Base-by-base conservation (phyloP, 208 protist genomes). In the Crithidia acanthocephali region DNA sequence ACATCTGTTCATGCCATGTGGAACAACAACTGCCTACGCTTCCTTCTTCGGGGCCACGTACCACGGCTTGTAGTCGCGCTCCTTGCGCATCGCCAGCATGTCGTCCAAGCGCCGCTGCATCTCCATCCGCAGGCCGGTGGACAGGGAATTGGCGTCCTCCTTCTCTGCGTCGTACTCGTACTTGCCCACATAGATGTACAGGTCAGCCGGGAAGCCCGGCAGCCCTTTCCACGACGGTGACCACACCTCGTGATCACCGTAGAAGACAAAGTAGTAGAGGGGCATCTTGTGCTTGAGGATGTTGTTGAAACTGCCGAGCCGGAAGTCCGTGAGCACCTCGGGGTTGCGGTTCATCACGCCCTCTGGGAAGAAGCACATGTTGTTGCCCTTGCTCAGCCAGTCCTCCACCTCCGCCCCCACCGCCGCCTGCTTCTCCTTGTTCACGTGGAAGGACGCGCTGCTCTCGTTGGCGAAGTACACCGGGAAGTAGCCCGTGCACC, bases 341-440 rank as follows among this genome's bases (percentile, higher is more conserved):
- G 90, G 85, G 33, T 59, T 75, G 47, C 68, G 80, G 68, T 92
- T 95, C 32, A 95, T 64, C 20, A 66, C 85, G 18, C 90, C 90
- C 75, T 95, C 90, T 1, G 87, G 87, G 69, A 89, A 95, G 78
- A 93, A 83, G 62, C 69, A 83, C 56, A 93, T 48, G 37, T 60
- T 71, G 32, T 87, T 87, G n/a, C 79, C 79, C 9, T 76, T 23
- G 8, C 65, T 51, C 6, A 89, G 13, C 73, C 88, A 89, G 65
- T 30, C 23, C 28, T 92, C 86, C 23, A 84, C 76, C 20, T 76
- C 74, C n/a, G 27, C 76, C 8, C 60, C 70, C 25, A 95, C 86
- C 20, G 58, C 35, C 18, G 68, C 82, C 79, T 95, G 90, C 68
- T 85, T 90, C 33, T 88, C 86, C 76, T 85, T 90, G 56, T 95